A percentile compares a stretch with the other conserved stretches of the same genome.
These are phyloP conservation scores for Candida broadrunensis DNA, from an alignment of 805 yeast genomes.

Conservation along the genomic window DNA sequence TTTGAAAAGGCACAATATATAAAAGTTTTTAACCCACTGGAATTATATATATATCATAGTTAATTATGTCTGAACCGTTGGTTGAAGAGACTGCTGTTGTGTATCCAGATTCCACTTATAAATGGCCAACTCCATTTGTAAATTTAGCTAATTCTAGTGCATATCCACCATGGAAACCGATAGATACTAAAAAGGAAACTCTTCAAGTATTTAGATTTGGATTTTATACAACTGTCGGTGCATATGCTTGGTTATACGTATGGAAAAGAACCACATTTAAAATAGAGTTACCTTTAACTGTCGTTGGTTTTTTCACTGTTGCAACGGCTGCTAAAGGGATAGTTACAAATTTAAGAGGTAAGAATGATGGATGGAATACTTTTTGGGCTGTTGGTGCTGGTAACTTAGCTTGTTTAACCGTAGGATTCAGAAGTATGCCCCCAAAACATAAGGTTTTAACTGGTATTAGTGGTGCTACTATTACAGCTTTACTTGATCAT, in stretches of 20 bases:
- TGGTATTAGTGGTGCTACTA: constrained; percentile 37
- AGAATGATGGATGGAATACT: constrained; percentile 60
- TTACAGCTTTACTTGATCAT: constrained; percentile 36
- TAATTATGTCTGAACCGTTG: constrained; percentile 22
- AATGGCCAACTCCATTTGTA: constrained; percentile 41
- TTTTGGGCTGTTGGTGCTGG: constrained; percentile 61
- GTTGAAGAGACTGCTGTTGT: constrained; percentile 1
- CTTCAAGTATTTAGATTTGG: constrained; percentile 45
- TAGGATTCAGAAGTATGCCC: constrained; percentile 41
- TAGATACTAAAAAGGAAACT: constrained; percentile 53
- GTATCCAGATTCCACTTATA: constrained; percentile 37
- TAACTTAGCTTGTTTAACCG: constrained; percentile 45
- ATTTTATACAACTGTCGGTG: constrained; percentile 46
- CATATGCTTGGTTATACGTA: constrained; percentile 46
- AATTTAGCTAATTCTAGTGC: constrained; percentile 36
- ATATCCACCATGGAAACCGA: constrained; percentile 50
- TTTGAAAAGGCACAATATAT: too few relatives aligned
- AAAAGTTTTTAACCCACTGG: too few relatives aligned
- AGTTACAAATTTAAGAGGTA: constrained; percentile 58
- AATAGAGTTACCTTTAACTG: constrained; percentile 36
- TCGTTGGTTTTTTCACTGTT: constrained; percentile 45
- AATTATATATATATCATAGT: too few relatives aligned
- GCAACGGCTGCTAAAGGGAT: constrained; percentile 50
- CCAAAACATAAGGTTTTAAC: constrained; percentile 38
- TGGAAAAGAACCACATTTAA: constrained; percentile 43